Evolutionary conservation across 352 stramenopile genomes (phyloP).

Genomic region (Pythium aquatile): DNA sequence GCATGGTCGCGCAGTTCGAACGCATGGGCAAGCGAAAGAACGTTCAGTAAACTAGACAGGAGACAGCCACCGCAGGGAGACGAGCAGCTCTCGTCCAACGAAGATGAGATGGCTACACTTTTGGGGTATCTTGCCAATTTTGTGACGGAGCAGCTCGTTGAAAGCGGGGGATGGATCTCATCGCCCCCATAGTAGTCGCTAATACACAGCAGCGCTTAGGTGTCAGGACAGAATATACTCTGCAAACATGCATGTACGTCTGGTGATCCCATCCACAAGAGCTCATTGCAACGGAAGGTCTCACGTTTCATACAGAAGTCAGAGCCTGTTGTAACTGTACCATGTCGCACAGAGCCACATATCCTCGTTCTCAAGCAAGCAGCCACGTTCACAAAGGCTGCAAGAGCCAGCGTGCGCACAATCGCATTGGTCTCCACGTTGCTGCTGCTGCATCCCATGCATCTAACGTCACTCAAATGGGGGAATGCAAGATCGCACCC

Average conservation of each 20-base stretch:
- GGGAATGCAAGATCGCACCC: conserved; percentile 3
- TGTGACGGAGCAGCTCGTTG: too few species aligned
- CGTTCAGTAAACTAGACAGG: conserved; percentile 43
- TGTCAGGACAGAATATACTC: conserved; percentile 29
- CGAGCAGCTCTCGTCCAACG: background rate
- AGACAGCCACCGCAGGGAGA: background rate
- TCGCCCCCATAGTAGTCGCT: conserved; percentile 5
- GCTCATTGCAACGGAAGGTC: background rate
- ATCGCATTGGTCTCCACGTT: background rate
- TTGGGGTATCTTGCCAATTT: background rate
- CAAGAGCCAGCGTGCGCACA: background rate
- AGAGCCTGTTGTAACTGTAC: background rate
- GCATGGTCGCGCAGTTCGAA: conserved; percentile 85
- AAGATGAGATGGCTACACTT: conserved; percentile 1
- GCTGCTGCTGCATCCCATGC: background rate
- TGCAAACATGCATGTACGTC: conserved; percentile 12
- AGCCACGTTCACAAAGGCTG: background rate
- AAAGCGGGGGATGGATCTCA: background rate
- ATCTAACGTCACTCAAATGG: conserved; percentile 6
- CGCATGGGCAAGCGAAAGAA: conserved; percentile 83
- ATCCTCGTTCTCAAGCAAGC: background rate
- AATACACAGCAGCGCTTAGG: conserved; percentile 17
- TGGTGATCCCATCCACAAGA: background rate
- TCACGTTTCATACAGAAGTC: background rate
- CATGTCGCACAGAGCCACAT: background rate